phyloP scores from a whole-genome alignment of 2,329 filamentous ascomycete genomes.

The Rachicladosporium sp. region DNA sequence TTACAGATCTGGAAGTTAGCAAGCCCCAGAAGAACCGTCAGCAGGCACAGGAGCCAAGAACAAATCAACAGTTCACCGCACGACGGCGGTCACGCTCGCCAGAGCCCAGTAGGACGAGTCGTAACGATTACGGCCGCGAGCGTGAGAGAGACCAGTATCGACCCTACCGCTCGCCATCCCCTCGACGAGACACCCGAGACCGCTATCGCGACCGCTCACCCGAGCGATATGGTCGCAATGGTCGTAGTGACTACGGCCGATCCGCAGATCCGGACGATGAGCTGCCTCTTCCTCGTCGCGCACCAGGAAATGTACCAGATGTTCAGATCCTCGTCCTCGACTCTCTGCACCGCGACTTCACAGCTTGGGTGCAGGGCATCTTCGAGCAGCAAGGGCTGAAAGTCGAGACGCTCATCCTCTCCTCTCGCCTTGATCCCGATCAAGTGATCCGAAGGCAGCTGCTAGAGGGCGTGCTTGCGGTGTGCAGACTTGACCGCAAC shows the following conservation, averaged over 20 bases:
- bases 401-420: slow-evolving; percentile 68
- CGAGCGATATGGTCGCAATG: slow-evolving; percentile 29
- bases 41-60: slow-evolving; percentile 7
- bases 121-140: slow-evolving; percentile 7
- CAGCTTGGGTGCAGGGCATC: slow-evolving; percentile 66
- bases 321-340: slow-evolving; percentile 77
- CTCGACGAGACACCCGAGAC: slow-evolving; percentile 27
- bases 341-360: slow-evolving; percentile 59
- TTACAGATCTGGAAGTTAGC: slow-evolving; percentile 72
- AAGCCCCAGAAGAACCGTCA: slow-evolving; percentile 55
- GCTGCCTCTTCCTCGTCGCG: slow-evolving; percentile 60
- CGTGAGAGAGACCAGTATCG: slow-evolving; percentile 47
- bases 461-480: slow-evolving; percentile 75
- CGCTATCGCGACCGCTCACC: slow-evolving; percentile 23
- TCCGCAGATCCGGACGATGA: slow-evolving; percentile 49
- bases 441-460: slow-evolving; percentile 77
- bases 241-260: slow-evolving; percentile 11
- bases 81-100: slow-evolving; percentile 47
- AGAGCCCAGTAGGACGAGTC: slow-evolving; percentile 40
- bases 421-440: slow-evolving; percentile 61
- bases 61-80: slow-evolving; percentile 9
- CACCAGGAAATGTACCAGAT: slow-evolving; percentile 68
- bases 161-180: slow-evolving; percentile 33
- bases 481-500: slow-evolving; percentile 59
- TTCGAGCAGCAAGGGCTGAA: slow-evolving; percentile 62